Conservation (phyloP, 2,329 filamentous ascomycete genomes). For the Aspergillus puulaauensis region DNA sequence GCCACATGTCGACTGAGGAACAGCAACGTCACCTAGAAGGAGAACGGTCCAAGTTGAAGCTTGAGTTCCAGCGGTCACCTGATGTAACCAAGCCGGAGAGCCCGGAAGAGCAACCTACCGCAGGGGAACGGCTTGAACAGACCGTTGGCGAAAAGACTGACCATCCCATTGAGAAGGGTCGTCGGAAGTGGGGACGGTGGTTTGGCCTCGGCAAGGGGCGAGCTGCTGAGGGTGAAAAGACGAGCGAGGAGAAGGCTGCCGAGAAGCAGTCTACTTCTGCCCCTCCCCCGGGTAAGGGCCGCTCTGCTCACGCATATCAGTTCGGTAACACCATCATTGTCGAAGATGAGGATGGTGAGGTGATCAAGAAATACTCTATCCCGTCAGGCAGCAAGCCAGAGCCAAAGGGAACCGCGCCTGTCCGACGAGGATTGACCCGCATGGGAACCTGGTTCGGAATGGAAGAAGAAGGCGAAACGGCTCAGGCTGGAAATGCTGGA, state of each 20-base stretch:
- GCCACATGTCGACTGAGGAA: constrained; percentile 54
- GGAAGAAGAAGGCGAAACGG: constrained; percentile 34
- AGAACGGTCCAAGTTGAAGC: constrained; percentile 54
- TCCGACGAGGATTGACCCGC: constrained; percentile 53
- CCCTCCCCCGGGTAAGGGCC: constrained; percentile 35
- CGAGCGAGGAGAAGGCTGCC: constrained; percentile 24
- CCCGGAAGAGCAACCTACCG: constrained; percentile 43
- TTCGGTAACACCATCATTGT: constrained; percentile 71
- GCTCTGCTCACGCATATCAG: constrained; percentile 65
- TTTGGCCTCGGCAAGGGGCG: constrained; percentile 41
- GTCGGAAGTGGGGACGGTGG: constrained; percentile 49
- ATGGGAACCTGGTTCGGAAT: constrained; percentile 61
- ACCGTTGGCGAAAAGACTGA: constrained; percentile 35
- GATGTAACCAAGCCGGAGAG: constrained; percentile 49
- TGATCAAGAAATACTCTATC: constrained; percentile 68
- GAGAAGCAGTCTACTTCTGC: constrained; percentile 21
- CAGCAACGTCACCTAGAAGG: constrained; percentile 57
- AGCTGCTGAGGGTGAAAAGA: constrained; percentile 19
- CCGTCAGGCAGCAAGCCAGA: constrained; percentile 39
- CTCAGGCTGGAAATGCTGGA: constrained; percentile 27
- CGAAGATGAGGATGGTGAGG: constrained; percentile 67
- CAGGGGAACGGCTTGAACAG: constrained; percentile 44
- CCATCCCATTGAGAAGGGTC: constrained; percentile 41
- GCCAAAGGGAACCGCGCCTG: constrained; percentile 38
- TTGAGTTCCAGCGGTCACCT: constrained; percentile 43